phyloP scores from a whole-genome alignment of 371 early-diverging fungal genomes.

The Batkoa obscura region DNA sequence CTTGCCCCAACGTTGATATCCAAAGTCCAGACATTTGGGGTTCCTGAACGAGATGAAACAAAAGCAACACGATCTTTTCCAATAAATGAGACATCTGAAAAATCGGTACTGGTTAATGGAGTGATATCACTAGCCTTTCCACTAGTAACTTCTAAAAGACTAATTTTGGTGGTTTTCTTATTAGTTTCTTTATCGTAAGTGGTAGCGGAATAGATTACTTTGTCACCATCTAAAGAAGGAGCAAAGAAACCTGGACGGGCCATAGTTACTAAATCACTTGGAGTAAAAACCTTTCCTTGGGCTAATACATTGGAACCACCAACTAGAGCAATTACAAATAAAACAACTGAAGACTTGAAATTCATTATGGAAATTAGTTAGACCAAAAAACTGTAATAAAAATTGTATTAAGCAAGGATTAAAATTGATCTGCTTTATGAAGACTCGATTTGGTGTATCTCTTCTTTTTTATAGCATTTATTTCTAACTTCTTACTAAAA shows the following conservation, averaged over 20 bases:
- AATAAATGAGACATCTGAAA: conserved; percentile 27
- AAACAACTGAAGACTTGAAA: too few relatives aligned
- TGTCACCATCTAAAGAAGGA: conserved; percentile 22
- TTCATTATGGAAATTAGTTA: too few relatives aligned
- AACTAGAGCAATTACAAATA: too few relatives aligned
- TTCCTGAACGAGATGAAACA: conserved; percentile 22
- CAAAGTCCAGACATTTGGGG: conserved; percentile 20
- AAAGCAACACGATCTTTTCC: conserved; percentile 27
- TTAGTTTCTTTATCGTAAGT: conserved; percentile 20
- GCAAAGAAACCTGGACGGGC: conserved; percentile 24
- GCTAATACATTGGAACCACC: too few relatives aligned
- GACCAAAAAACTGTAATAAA: too few relatives aligned
- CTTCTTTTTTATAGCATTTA: too few relatives aligned
- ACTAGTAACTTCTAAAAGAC: conserved; percentile 17
- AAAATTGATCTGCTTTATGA: too few relatives aligned
- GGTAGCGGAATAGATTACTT: conserved; percentile 28
- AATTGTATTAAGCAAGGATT: too few relatives aligned
- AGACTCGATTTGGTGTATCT: too few relatives aligned
- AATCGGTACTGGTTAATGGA: conserved; percentile 8
- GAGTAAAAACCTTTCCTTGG: too few relatives aligned
- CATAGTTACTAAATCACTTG: conserved; percentile 25
- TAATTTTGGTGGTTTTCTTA: conserved; percentile 24
- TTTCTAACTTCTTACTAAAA: too few relatives aligned
- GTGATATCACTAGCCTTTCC: conserved; percentile 17
- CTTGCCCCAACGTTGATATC: conserved; percentile 20